Conservation (phyloP, 176 grass and related monocot genomes). For the Oryza coarctata region DNA sequence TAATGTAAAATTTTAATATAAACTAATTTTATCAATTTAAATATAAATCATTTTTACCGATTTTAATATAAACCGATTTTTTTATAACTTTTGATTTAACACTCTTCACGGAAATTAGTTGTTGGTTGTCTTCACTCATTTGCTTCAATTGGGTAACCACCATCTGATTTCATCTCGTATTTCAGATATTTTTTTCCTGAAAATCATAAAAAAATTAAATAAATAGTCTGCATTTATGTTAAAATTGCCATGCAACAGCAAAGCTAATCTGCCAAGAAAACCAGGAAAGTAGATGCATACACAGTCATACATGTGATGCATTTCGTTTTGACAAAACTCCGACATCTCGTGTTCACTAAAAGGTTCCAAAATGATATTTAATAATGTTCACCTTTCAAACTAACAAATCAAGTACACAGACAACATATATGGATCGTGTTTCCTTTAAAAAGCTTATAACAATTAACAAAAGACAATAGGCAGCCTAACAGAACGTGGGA, state of each 20-base stretch:
- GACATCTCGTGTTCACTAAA: background rate
- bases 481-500: background rate
- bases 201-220: slow-evolving; percentile 18
- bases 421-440: background rate
- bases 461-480: background rate
- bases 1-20: too few relatives aligned
- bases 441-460: background rate
- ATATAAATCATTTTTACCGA: too few relatives aligned
- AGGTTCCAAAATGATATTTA: background rate
- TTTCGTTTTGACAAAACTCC: background rate
- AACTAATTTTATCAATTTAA: too few relatives aligned
- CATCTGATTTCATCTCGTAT: slow-evolving; percentile 83
- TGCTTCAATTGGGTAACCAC: slow-evolving; percentile 73
- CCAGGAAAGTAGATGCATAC: slow-evolving; percentile 7
- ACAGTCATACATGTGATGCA: background rate
- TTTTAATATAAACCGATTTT: too few relatives aligned
- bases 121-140: slow-evolving; percentile 89
- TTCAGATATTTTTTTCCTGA: slow-evolving; percentile 68
- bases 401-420: background rate
- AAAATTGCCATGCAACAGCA: background rate
- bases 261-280: background rate
- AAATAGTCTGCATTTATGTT: background rate
- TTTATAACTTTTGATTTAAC: too few relatives aligned
- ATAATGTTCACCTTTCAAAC: background rate
- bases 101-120: slow-evolving; percentile 59